Evolutionary conservation across 805 yeast genomes (phyloP), one percentile per base, ranked within the genome.

Genomic region (Candida bentonensis): DNA sequence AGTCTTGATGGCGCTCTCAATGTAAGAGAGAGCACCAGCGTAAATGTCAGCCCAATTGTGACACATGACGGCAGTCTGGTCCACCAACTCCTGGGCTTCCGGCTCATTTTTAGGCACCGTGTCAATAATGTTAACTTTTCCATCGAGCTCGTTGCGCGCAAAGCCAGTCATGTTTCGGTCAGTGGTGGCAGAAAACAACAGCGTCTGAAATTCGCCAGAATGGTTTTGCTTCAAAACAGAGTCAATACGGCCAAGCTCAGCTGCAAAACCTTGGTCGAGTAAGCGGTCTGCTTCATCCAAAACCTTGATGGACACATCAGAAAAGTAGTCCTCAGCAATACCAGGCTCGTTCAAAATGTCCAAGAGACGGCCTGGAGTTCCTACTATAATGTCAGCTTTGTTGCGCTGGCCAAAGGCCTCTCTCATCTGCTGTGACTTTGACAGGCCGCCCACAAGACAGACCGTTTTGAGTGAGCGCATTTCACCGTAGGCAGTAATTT

Each of bases 221-320:
- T 50, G 48, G 21, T 62, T 47, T 47, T 51, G 36, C 41, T 65
- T 70, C 49, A 84, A 62, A 30, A 54, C 59, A 11, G 64, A 63
- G 39, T 81, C 73, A 39, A 52, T 51, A 26, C 46, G 36, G 22
- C 45, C 42, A 47, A 88, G 67, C 49, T 76, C 81, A 33, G 71
- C 74, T 54, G 74, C 78, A 60, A 89, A 88, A 15, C 94, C 94
- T 48, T 76, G 78, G 60, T 82, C 92, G 48, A 88, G 69, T 43
- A 88, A 65, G 53, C 92, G 74, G 64, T 88, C 96, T 30, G 96
- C 96, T 66, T 88, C 97, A 61, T 88, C 96, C 50, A 85, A 75
- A 33, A 87, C 79, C 48, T 83, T 69, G 54, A 79, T 74, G 47
- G 71, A 72, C 45, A 88, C 67, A 44, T 67, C 61, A 33, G 61